These are phyloP conservation scores for Curvularia sp. DNA, from an alignment of 2,329 filamentous ascomycete genomes.

Conservation along the genomic window DNA sequence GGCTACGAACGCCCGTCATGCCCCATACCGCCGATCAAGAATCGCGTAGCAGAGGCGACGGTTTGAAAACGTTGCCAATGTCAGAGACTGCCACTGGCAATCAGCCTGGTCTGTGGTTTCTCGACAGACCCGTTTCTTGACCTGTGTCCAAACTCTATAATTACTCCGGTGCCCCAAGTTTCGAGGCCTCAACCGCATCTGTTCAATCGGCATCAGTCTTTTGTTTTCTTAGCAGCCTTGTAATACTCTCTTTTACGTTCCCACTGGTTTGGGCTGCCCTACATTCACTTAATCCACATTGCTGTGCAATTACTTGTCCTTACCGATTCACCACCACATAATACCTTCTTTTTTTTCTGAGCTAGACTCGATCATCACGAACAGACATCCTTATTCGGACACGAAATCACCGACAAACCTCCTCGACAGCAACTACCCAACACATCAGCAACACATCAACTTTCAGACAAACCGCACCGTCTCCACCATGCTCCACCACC, in stretches of 20 bases:
- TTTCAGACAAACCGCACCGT: no score
- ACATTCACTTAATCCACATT: constrained; percentile 59
- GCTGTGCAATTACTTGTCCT: constrained; percentile 52
- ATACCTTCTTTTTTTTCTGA: constrained; percentile 51
- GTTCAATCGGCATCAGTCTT: constrained; percentile 51
- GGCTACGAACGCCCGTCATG: constrained; percentile 38
- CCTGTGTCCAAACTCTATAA: constrained; percentile 46
- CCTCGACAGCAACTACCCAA: constrained; percentile 30
- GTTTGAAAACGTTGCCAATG: constrained; percentile 55
- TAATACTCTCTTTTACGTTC: constrained; percentile 58
- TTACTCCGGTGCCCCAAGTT: constrained; percentile 47
- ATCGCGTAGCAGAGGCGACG: constrained; percentile 46
- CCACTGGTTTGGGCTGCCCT: constrained; percentile 63
- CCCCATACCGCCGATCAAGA: constrained; percentile 48
- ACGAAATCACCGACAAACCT: constrained; percentile 20
- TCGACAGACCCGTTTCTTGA: constrained; percentile 39
- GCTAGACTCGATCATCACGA: constrained; percentile 58
- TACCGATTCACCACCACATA: constrained; percentile 42
- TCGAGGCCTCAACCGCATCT: constrained; percentile 49
- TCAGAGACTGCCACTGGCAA: constrained; percentile 51
- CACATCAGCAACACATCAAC: constrained; percentile 35
- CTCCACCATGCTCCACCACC: constrained; percentile 50
- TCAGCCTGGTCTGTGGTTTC: constrained; percentile 44
- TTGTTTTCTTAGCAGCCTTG: constrained; percentile 52
- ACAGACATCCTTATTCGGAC: constrained; percentile 42